phyloP scores from a whole-genome alignment of 306 rosid species.

The Prunus davidiana region DNA sequence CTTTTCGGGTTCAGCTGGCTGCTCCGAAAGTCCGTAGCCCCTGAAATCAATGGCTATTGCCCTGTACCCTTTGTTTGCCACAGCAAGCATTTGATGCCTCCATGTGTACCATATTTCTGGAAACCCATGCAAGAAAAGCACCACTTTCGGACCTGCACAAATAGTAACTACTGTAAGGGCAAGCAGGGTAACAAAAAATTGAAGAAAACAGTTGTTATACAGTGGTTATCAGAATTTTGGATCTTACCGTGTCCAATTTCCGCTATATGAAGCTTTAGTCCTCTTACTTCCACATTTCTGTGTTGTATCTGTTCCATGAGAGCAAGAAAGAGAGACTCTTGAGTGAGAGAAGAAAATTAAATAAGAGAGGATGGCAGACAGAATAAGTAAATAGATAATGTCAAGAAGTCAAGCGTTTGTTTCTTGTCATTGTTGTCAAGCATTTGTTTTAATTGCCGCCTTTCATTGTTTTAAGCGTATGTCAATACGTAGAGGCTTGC shows the following conservation, averaged over 20 bases:
- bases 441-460: neutral
- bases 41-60: conserved; percentile 64
- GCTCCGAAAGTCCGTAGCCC: conserved; percentile 74
- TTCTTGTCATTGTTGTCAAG: neutral
- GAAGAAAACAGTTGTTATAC: neutral
- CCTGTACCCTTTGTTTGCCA: conserved; percentile 55
- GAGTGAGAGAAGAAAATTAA: neutral
- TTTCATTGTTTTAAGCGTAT: neutral
- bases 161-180: neutral
- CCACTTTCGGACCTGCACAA: conserved; percentile 50
- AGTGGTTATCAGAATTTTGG: neutral
- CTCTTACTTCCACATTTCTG: conserved; percentile 48
- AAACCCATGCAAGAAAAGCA: conserved; percentile 65
- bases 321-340: neutral
- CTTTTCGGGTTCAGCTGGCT: conserved; percentile 49
- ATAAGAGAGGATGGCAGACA: neutral
- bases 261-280: conserved; percentile 61
- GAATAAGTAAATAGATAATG: neutral
- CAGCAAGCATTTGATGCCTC: conserved; percentile 64
- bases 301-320: conserved; percentile 59
- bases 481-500: conserved; percentile 47
- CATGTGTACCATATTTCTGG: conserved; percentile 81
- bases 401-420: neutral
- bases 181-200: neutral
- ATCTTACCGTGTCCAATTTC: conserved; percentile 41